Evolutionary conservation across 169 alveolate species (phyloP).

Genomic region (Eimeria falciformis): DNA sequence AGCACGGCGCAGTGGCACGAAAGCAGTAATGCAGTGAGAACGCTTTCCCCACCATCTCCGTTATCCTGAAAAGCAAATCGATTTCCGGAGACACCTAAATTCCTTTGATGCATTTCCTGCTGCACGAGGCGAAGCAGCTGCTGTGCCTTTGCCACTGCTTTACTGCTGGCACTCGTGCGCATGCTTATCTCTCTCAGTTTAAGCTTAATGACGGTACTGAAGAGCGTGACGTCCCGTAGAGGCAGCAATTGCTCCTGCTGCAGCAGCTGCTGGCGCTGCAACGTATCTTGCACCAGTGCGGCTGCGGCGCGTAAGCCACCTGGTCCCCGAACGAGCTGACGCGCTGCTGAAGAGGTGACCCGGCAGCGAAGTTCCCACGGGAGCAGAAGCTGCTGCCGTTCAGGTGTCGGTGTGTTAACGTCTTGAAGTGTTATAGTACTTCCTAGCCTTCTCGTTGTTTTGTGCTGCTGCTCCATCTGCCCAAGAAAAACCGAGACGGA

Average conservation of each 20-base stretch:
- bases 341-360: conserved; percentile 1
- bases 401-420: too few species aligned
- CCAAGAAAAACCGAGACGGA: not conserved
- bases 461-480: not conserved
- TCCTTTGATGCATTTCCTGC: not conserved
- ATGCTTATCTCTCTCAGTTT: not conserved
- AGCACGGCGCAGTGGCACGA: not conserved
- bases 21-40: not conserved
- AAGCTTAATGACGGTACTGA: conserved; percentile 11
- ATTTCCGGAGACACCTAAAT: too few species aligned
- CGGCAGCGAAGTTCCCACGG: not conserved
- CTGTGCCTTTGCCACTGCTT: not conserved
- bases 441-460: too few species aligned
- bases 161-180: not conserved
- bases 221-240: not conserved
- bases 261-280: conserved; percentile 12
- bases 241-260: not conserved
- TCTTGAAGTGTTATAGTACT: too few species aligned
- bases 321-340: not conserved
- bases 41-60: too few species aligned
- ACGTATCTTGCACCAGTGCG: conserved; percentile 11
- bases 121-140: conserved; percentile 1
- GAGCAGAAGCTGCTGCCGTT: not conserved
- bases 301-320: conserved; percentile 9
- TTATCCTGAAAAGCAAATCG: too few species aligned